Evolutionary conservation across 192 early-diverging fungal species (phyloP), one percentile per base, ranked within the genome.

Genomic region (Gryganskiella cystojenkinii): DNA sequence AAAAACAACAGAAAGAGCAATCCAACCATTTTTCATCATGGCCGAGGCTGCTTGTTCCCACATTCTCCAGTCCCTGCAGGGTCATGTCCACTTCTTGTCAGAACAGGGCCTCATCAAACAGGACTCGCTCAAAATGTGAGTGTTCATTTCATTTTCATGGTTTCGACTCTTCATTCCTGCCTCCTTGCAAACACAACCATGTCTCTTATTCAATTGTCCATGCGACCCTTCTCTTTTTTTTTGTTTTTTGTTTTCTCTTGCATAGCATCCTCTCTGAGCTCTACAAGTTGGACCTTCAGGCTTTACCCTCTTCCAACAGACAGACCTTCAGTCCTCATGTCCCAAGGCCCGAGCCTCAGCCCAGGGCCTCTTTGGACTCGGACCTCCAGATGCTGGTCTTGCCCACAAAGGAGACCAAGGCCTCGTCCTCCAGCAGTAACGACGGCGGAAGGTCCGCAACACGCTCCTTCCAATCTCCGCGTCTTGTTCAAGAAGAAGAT

Each of bases 11-110:
- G 55, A 33, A 33, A 50, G 24, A 10, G 25, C 30, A 10, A 10
- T 30, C 34, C 35, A 56, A 22, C 19, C 22, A 28, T 19, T 43
- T 10, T 28, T 56, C 34, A 51, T 37, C 58, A 61, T 66, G 72
- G 72, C 64, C 19, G 28, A 75, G 7, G 72, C 72, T 44, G 72
- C 72, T 20, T 75, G 57, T 22, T 67, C 64, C 17, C 72, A 75
- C 52, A 75, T 75, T 35, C 22, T 75, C 44, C 64, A 75, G 49
- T 30, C 72, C 24, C 72, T 75, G 15, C 72, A 75, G 34, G 50
- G 64, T 53, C 64, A 75, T 58, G 43, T 75, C 64, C 44, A 34
- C 58, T 75, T 75, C 37, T 64, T 75, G 42, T 53, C 65, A 22
- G 64, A 75, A 51, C 72, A 75, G 20, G 64, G 72, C 27, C 45